These are phyloP conservation scores for Dryas octopetala DNA, from an alignment of 306 rosid species.

Conservation along the genomic window DNA sequence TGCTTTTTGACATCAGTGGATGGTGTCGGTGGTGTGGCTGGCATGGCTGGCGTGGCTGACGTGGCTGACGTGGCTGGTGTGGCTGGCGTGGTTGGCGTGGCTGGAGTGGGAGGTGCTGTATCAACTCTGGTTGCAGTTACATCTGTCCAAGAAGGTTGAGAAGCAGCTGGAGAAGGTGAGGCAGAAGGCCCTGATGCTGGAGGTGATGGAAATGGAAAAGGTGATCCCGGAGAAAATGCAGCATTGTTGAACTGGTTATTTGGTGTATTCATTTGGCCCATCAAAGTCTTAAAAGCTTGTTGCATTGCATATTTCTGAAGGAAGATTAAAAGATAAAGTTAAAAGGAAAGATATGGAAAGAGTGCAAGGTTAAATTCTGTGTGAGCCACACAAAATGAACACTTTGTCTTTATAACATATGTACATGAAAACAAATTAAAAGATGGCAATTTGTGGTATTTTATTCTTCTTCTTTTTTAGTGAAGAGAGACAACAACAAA, in stretches of 20 bases:
- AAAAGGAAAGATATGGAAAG: slow-evolving; percentile 9
- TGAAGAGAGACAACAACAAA: too few relatives aligned
- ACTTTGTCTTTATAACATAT: neutral
- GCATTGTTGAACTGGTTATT: slow-evolving; percentile 53
- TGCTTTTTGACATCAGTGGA: slow-evolving; percentile 43
- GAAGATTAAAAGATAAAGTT: slow-evolving; percentile 1
- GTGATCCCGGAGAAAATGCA: slow-evolving; percentile 63
- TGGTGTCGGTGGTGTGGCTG: slow-evolving; percentile 4
- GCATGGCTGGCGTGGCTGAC: slow-evolving; percentile 15
- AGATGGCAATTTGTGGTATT: neutral
- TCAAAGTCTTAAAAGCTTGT: slow-evolving; percentile 95
- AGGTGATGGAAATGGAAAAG: slow-evolving; percentile 79
- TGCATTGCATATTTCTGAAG: slow-evolving; percentile 95
- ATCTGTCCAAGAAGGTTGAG: slow-evolving; percentile 67
- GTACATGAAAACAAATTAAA: neutral
- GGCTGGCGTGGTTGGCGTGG: slow-evolving; percentile 33
- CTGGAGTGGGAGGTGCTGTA: slow-evolving; percentile 31
- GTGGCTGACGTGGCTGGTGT: neutral
- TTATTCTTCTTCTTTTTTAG: too few relatives aligned
- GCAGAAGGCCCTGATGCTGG: slow-evolving; percentile 48
- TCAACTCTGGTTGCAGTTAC: slow-evolving; percentile 65
- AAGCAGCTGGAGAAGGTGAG: slow-evolving; percentile 40
- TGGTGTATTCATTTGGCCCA: slow-evolving; percentile 91
- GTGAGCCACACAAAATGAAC: neutral
- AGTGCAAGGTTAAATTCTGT: neutral